phyloP scores from a whole-genome alignment of 1,284 basidiomycete genomes.

The Omphalotus olearius region DNA sequence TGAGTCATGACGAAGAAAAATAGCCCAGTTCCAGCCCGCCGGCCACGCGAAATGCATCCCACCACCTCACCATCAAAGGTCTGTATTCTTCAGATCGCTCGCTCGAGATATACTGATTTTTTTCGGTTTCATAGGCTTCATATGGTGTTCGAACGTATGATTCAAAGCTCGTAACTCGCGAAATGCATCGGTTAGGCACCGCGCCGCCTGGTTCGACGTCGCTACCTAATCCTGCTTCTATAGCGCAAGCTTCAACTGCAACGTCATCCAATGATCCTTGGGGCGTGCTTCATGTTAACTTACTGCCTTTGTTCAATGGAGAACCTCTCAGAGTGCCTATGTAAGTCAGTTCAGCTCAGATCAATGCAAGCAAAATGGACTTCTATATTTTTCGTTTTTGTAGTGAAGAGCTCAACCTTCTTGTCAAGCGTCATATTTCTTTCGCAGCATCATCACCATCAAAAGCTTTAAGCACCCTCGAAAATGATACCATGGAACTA shows the following conservation, averaged over 20 bases:
- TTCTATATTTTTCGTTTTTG: not conserved
- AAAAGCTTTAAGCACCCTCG: slow-evolving; percentile 63
- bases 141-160: slow-evolving; percentile 64
- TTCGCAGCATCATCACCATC: slow-evolving; percentile 61
- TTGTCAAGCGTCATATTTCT: slow-evolving; percentile 77
- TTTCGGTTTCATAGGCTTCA: slow-evolving; percentile 34
- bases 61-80: slow-evolving; percentile 65
- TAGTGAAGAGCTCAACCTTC: slow-evolving; percentile 85
- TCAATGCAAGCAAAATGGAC: no score
- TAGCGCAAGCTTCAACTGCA: slow-evolving; percentile 31
- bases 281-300: slow-evolving; percentile 79
- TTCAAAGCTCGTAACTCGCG: slow-evolving; percentile 65
- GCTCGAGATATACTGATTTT: not conserved
- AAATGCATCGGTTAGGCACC: slow-evolving; percentile 74
- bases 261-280: slow-evolving; percentile 58
- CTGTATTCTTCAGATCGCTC: slow-evolving; percentile 18
- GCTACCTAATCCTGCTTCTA: slow-evolving; percentile 27
- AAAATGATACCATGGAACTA: slow-evolving; percentile 79
- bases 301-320: slow-evolving; percentile 89
- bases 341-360: slow-evolving; percentile 33
- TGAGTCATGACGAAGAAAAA: no score
- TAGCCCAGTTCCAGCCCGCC: no score
- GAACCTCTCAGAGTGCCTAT: slow-evolving; percentile 86
- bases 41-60: not conserved
- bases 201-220: slow-evolving; percentile 37